Percentiles rank a stretch among this genome's conserved stretches.
phyloP scores from a whole-genome alignment of 371 early-diverging fungal species.

The Choanephora cucurbitarum region DNA sequence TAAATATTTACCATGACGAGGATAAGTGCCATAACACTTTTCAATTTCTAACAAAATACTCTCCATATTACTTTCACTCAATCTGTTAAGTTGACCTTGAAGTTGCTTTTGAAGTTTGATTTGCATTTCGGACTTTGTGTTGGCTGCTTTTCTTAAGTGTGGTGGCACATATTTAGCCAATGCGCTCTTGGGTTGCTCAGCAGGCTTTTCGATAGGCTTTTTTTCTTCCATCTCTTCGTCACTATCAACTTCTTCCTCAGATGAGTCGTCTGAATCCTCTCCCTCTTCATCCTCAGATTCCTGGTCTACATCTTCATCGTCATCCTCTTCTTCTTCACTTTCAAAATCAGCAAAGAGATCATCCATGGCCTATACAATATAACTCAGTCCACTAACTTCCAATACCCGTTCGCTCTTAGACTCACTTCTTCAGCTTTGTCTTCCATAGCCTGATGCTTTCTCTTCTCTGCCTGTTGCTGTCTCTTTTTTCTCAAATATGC shows the following conservation, averaged over 20 bases:
- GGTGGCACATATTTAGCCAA: constrained; percentile 83
- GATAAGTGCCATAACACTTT: constrained; percentile 74
- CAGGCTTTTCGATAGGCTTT: constrained; percentile 8
- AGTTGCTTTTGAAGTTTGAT: constrained; percentile 74
- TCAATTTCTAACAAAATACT: constrained; percentile 81
- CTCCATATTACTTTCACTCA: constrained; percentile 91
- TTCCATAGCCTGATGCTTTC: constrained; percentile 41
- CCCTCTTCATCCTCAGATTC: constrained; percentile 7
- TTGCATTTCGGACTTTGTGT: constrained; percentile 60
- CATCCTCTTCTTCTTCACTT: constrained; percentile 10
- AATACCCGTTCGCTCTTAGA: constrained; percentile 10
- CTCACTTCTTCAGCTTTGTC: constrained; percentile 48
- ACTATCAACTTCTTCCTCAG: constrained; percentile 20
- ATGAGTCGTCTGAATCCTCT: constrained; percentile 10
- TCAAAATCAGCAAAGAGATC: constrained; percentile 38
- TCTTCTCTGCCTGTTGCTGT: constrained; percentile 38
- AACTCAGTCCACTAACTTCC: not conserved
- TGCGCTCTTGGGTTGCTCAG: constrained; percentile 12
- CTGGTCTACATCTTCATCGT: constrained; percentile 1
- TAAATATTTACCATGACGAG: constrained; percentile 71
- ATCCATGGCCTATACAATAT: constrained; percentile 29
- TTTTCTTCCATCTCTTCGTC: constrained; percentile 20
- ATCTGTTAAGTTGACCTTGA: constrained; percentile 87
- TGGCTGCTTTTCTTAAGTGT: constrained; percentile 71
- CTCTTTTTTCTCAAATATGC: constrained; percentile 48